Conservation (phyloP, 1,284 basidiomycete genomes). For the Ustilago esculenta region DNA sequence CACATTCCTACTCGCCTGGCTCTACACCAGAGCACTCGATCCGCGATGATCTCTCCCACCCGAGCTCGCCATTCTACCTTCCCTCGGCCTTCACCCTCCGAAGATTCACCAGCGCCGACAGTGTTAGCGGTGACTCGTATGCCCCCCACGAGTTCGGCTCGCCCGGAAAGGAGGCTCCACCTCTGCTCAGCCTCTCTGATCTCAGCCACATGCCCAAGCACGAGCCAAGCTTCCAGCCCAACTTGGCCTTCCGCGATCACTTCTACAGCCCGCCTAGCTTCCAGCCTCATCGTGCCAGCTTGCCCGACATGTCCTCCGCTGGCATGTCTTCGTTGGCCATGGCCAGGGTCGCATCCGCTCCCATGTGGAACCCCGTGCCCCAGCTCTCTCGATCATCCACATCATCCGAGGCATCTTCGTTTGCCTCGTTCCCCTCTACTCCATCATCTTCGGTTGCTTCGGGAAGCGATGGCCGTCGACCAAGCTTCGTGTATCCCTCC, state of each 20-base stretch:
- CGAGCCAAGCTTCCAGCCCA: constrained; percentile 41
- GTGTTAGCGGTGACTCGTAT: constrained; percentile 14
- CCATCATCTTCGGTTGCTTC: constrained; percentile 26
- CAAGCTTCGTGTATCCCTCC: constrained; percentile 34
- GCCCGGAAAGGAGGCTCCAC: constrained; percentile 21
- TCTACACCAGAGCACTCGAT: constrained; percentile 49
- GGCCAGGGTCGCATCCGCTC: constrained; percentile 47
- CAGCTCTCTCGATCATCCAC: constrained; percentile 30
- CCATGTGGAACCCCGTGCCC: constrained; percentile 25
- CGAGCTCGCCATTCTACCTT: constrained; percentile 40
- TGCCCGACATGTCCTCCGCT: constrained; percentile 23
- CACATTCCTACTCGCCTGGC: constrained; percentile 42
- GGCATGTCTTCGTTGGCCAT: constrained; percentile 37
- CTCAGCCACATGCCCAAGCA: constrained; percentile 21
- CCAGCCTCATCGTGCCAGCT: constrained; percentile 20
- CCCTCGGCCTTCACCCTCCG: constrained; percentile 26
- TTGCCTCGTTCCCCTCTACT: constrained; percentile 45
- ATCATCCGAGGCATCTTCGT: constrained; percentile 40
- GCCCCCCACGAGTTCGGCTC: constrained; percentile 28
- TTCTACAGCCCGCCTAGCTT: constrained; percentile 27
- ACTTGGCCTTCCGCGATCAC: constrained; percentile 45
- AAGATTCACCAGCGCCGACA: constrained; percentile 33
- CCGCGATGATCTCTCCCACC: constrained; percentile 23
- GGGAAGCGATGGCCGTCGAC: constrained; percentile 17
- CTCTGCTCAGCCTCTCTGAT: constrained; percentile 32